These are phyloP conservation scores for Aspergillus nomiae DNA, from an alignment of 2,329 filamentous ascomycete genomes.

Conservation along the genomic window DNA sequence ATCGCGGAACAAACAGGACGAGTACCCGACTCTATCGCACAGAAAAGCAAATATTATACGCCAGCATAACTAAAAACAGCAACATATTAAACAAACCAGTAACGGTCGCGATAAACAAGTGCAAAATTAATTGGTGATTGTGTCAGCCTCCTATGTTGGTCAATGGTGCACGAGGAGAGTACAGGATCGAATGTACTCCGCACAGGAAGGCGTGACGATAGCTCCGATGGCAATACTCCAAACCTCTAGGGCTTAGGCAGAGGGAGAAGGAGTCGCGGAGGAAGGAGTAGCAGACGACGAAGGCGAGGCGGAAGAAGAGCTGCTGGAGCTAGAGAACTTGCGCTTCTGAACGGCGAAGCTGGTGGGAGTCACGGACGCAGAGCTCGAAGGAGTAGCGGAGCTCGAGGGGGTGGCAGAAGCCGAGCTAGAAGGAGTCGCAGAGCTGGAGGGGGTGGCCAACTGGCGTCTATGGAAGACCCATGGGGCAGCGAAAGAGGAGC, in stretches of 20 bases:
- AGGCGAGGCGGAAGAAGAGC: not conserved
- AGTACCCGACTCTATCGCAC: not conserved
- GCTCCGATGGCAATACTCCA: not conserved
- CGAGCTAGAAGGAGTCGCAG: not conserved
- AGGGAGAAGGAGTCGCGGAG: not conserved
- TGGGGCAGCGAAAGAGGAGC: not conserved
- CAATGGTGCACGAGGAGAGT: too few species aligned
- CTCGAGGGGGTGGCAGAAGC: not conserved
- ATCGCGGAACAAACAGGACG: not conserved
- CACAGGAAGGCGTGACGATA: not conserved
- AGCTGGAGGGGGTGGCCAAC: not conserved
- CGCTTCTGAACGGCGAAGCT: not conserved
- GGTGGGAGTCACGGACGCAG: not conserved
- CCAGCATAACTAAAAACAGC: not conserved
- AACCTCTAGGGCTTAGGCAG: not conserved
- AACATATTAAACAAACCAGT: not conserved
- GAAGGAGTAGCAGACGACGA: not conserved
- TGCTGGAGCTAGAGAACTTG: not conserved
- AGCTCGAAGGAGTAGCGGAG: not conserved
- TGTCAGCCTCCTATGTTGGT: too few species aligned
- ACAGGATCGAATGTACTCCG: not conserved
- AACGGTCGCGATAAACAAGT: not conserved
- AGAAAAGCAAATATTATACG: not conserved
- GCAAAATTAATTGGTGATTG: not conserved
- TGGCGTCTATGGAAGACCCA: not conserved